Evolutionary conservation across 1,284 basidiomycete genomes (phyloP).

Genomic region (Ustilago hordei): DNA sequence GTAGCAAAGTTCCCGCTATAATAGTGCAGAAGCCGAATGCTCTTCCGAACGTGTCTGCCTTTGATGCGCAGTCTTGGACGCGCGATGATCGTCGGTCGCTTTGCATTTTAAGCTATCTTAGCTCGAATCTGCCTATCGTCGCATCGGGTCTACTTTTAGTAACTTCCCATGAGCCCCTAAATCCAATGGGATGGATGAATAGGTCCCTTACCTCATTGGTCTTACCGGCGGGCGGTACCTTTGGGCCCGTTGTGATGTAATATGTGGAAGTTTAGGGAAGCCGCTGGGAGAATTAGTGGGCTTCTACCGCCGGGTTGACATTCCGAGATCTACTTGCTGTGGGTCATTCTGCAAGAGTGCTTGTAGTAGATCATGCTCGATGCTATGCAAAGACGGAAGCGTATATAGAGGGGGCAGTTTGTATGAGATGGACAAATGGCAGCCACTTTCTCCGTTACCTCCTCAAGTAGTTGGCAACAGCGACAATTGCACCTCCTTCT

Average conservation of each 20-base stretch:
- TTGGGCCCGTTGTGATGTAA: not conserved
- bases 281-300: not conserved
- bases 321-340: not conserved
- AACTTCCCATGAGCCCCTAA: not conserved
- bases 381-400: not conserved
- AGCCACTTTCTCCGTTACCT: not conserved
- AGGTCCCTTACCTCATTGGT: not conserved
- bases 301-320: not conserved
- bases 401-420: not conserved
- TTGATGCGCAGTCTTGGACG: conserved; percentile 1
- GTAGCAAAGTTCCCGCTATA: not conserved
- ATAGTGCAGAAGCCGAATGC: not conserved
- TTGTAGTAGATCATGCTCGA: not conserved
- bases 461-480: not conserved
- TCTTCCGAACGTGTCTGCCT: not conserved
- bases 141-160: conserved; percentile 1
- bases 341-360: not conserved
- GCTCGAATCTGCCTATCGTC: not conserved
- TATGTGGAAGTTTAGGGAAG: not conserved
- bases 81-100: conserved; percentile 10
- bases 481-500: not conserved
- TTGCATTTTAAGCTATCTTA: conserved; percentile 5
- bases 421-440: not conserved
- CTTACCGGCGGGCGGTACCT: not conserved
- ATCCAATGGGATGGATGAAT: not conserved